These are phyloP conservation scores for Mycena crocata DNA, from an alignment of 768 basidiomycete species.

Conservation along the genomic window DNA sequence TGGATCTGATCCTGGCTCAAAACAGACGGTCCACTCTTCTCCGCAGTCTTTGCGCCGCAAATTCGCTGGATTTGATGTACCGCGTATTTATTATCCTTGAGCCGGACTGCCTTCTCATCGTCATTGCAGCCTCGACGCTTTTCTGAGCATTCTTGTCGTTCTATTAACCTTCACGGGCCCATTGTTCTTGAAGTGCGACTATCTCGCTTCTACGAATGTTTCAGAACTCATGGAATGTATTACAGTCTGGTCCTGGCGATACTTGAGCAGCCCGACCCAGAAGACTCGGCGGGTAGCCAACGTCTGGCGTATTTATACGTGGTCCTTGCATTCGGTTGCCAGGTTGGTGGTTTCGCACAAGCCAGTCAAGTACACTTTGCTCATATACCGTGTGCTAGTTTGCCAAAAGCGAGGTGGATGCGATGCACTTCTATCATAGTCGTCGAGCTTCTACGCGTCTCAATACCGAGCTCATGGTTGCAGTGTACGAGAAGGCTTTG, in stretches of 20 bases:
- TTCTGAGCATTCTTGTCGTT: slow-evolving; percentile 74
- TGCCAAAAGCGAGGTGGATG: slow-evolving; percentile 75
- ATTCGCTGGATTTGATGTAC: slow-evolving; percentile 60
- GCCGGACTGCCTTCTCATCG: too few species aligned
- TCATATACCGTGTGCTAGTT: slow-evolving; percentile 47
- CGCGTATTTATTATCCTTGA: too few species aligned
- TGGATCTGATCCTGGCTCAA: neutral
- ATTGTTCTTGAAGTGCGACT: slow-evolving; percentile 82
- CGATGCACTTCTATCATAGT: slow-evolving; percentile 82
- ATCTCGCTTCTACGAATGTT: too few species aligned
- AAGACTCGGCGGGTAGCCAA: too few species aligned
- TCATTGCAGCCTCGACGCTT: slow-evolving; percentile 65
- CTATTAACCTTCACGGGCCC: slow-evolving; percentile 82
- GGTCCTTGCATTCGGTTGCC: slow-evolving; percentile 72
- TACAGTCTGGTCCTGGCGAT: too few species aligned
- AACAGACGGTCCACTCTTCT: slow-evolving; percentile 53
- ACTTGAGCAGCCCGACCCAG: too few species aligned
- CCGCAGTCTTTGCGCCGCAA: slow-evolving; percentile 54
- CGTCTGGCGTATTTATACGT: slow-evolving; percentile 85
- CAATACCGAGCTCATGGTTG: slow-evolving; percentile 81
- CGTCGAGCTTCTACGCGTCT: slow-evolving; percentile 78
- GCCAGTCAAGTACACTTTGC: too few species aligned
- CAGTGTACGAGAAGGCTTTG: slow-evolving; percentile 90
- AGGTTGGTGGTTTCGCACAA: too few species aligned
- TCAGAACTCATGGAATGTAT: too few species aligned